These are phyloP conservation scores for Nyssa sinensis DNA, from an alignment of 148 eudicot genomes.

Conservation along the genomic window DNA sequence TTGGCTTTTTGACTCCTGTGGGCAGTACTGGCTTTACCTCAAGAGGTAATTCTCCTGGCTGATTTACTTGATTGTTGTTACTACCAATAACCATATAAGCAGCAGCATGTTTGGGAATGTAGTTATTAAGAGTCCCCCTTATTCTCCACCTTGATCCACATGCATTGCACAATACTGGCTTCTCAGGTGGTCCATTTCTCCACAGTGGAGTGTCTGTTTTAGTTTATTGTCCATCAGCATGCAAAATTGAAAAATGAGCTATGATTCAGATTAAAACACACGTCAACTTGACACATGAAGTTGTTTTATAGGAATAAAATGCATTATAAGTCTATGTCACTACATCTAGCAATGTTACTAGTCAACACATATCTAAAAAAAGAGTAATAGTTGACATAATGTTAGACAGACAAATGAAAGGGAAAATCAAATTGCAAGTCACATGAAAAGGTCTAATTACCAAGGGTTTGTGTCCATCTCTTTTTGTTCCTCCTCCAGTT, in stretches of 20 bases:
- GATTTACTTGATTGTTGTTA: neutral
- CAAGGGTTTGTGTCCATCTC: too few relatives aligned
- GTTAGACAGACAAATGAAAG: too few relatives aligned
- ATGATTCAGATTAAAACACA: neutral
- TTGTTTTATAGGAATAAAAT: neutral
- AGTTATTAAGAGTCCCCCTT: conserved; percentile 11
- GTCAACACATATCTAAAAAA: neutral
- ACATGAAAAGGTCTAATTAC: too few relatives aligned
- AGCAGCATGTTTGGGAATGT: conserved; percentile 17
- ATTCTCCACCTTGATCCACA: conserved; percentile 25
- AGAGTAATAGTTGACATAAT: too few relatives aligned
- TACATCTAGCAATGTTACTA: neutral
- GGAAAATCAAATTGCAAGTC: too few relatives aligned
- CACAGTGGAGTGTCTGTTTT: conserved; percentile 23
- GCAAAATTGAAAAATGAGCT: neutral
- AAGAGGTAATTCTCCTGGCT: conserved; percentile 9
- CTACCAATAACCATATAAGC: neutral
- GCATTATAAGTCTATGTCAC: neutral
- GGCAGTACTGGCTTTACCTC: neutral
- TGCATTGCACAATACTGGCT: conserved; percentile 23
- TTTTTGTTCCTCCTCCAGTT: too few relatives aligned
- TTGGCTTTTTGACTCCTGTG: neutral
- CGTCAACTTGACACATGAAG: neutral
- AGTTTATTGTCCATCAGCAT: neutral
- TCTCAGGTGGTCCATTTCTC: conserved; percentile 23